Evolutionary conservation across 169 alveolate genomes (phyloP), one percentile per base, ranked within the genome.

Genomic region (Cyclospora cayetanensis): DNA sequence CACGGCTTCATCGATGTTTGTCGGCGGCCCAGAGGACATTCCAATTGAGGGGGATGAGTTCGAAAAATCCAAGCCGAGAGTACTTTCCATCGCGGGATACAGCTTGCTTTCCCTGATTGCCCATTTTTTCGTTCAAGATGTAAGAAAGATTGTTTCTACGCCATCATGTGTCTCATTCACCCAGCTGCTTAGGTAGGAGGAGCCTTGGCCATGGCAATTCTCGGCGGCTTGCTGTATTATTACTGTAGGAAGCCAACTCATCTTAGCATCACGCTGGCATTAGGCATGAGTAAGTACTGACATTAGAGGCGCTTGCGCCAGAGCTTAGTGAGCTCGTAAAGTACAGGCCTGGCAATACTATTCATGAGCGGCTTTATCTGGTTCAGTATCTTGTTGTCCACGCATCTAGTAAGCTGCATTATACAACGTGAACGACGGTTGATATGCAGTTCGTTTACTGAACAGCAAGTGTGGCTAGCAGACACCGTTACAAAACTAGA

Each of bases 111-210:
- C 93, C 25, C 77, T 89, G 39, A 72, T 89, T 29, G 93, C 89
- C 60, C 93, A 89, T 82, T 89, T 74, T 65, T 72, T 89, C 70
- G 93, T 82, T 18, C 93, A 89, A 52, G 93, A 89, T 65, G 93
- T 89, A 43, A 72, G 93, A 3, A 41, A 3, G 29, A 15, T 12
- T 15, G 39, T 22, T 18, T 1, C 5, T 34, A 7, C 42, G n/a
- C n/a, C n/a, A n/a, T 29, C 46, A 31, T 9, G 7, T 52, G 53
- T 25, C 1, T 50, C 63, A 50, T 18, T n/a, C 0, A 50, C 22
- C 63, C 2, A n/a, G 27, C 7, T 37, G 2, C 55, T 12, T 68
- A 89, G 93, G 55, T 89, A 0, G 93, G 93, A 7, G 93, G 93
- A 74, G 84, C 89, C 4, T 11, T 89, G 46, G 42, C 93, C 72